Evolutionary conservation across 1,284 basidiomycete genomes (phyloP).

Genomic region (Ganoderma sinense): DNA sequence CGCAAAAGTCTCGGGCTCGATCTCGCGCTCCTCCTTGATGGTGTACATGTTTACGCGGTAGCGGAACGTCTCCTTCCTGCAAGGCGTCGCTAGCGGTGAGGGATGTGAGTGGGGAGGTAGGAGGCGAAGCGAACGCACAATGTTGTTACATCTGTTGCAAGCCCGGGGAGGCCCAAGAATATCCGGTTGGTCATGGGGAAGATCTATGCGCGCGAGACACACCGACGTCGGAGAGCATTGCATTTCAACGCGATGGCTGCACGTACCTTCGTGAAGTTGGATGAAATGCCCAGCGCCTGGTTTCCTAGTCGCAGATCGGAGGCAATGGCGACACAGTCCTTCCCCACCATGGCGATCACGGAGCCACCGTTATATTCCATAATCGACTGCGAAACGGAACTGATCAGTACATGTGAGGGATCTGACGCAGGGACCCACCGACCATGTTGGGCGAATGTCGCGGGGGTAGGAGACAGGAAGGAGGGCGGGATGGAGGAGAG

Average conservation of each 20-base stretch:
- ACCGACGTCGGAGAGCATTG: not conserved
- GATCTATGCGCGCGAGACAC: constrained; percentile 59
- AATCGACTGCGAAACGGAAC: constrained; percentile 61
- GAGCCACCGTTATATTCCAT: constrained; percentile 96
- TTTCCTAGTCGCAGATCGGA: constrained; percentile 94
- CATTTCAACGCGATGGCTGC: not conserved
- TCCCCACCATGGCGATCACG: constrained; percentile 98
- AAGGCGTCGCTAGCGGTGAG: not conserved
- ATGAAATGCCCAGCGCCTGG: constrained; percentile 88
- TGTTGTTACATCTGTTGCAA: constrained; percentile 94
- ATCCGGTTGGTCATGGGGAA: constrained; percentile 95
- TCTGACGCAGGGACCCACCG: not conserved
- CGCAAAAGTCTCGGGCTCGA: constrained; percentile 96
- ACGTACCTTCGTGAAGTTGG: constrained; percentile 92
- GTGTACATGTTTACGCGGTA: constrained; percentile 99
- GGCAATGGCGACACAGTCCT: constrained; percentile 99
- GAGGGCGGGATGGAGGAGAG: not conserved
- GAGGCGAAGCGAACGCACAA: constrained; percentile 61
- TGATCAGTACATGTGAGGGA: not conserved
- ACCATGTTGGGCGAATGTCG: constrained; percentile 24
- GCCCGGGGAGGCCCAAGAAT: constrained; percentile 92
- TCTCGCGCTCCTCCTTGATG: constrained; percentile 98
- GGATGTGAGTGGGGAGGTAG: not conserved
- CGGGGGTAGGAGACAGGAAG: not conserved
- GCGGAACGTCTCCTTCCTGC: constrained; percentile 87